Evolutionary conservation across 306 rosid genomes (phyloP).

Genomic region (Urtica urens): DNA sequence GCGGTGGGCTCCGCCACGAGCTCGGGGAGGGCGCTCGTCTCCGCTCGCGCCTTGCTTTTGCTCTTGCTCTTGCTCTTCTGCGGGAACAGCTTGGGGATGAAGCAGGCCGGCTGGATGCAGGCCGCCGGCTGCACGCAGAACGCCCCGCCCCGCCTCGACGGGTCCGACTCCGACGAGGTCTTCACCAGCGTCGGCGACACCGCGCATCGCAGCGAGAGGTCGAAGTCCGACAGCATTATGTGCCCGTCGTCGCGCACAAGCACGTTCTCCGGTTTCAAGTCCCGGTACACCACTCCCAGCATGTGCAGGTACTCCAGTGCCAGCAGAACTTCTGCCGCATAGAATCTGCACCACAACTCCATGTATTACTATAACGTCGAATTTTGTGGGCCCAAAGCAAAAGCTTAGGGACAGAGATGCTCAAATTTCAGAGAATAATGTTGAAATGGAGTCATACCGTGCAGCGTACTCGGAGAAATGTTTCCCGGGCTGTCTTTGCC

Average conservation of each 20-base stretch:
- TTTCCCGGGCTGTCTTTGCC: constrained; percentile 98
- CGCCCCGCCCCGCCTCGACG: constrained; percentile 67
- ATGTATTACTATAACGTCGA: constrained; percentile 8
- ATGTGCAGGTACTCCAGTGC: constrained; percentile 98
- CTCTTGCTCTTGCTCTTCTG: constrained; percentile 71
- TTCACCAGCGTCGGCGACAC: constrained; percentile 78
- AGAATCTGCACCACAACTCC: constrained; percentile 67
- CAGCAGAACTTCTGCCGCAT: constrained; percentile 94
- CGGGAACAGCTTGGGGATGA: constrained; percentile 69
- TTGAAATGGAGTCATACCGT: constrained; percentile 43
- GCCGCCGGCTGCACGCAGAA: constrained; percentile 91
- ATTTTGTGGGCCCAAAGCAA: background rate
- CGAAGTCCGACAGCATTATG: constrained; percentile 97
- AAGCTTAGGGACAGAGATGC: background rate
- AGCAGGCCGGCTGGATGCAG: constrained; percentile 94
- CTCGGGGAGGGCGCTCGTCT: constrained; percentile 73
- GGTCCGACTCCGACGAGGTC: constrained; percentile 58
- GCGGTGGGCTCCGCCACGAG: constrained; percentile 95
- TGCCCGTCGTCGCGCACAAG: constrained; percentile 98
- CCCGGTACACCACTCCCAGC: constrained; percentile 98
- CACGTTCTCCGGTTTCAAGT: constrained; percentile 94
- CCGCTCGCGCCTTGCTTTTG: constrained; percentile 51
- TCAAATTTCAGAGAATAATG: background rate
- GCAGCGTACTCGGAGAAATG: constrained; percentile 99
- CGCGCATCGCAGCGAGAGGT: constrained; percentile 85